Evolutionary conservation across 139 green algal genomes (phyloP).

Genomic region (Pedinophyceae sp.): DNA sequence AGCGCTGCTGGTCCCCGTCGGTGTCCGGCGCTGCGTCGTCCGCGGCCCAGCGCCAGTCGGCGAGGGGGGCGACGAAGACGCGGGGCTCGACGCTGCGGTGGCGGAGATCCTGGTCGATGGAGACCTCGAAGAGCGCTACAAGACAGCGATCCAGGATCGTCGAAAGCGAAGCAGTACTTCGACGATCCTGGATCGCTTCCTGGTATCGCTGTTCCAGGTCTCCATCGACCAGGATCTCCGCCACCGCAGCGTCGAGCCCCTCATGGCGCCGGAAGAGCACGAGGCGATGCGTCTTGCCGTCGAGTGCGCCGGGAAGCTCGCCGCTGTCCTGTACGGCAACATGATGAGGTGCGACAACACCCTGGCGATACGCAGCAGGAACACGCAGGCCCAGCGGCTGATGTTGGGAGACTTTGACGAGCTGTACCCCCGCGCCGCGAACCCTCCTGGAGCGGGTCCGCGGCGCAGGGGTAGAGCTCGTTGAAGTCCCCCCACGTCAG

Average conservation of each 20-base stretch:
- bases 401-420: too few species aligned
- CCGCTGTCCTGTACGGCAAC: constrained; percentile 15
- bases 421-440: too few species aligned
- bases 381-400: constrained; percentile 19
- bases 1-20: too few species aligned
- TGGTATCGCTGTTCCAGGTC: too few species aligned
- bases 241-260: neutral
- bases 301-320: constrained; percentile 16
- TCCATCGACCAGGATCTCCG: neutral
- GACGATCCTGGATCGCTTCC: too few species aligned
- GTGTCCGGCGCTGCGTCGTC: too few species aligned
- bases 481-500: too few species aligned
- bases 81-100: constrained; percentile 7
- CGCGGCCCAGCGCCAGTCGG: too few species aligned
- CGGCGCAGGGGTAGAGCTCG: too few species aligned
- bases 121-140: constrained; percentile 4
- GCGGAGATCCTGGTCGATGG: neutral
- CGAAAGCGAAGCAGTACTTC: too few species aligned
- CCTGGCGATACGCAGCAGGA: constrained; percentile 12
- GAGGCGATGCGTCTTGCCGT: constrained; percentile 11
- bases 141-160: too few species aligned
- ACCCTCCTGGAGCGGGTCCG: too few species aligned
- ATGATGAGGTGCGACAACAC: constrained; percentile 7
- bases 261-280: neutral
- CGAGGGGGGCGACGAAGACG: constrained; percentile 12